A percentile compares a stretch with the other conserved stretches of the same genome.
Evolutionary conservation across 2,329 filamentous ascomycete species (phyloP).

Genomic region (Colletotrichum acutatum): DNA sequence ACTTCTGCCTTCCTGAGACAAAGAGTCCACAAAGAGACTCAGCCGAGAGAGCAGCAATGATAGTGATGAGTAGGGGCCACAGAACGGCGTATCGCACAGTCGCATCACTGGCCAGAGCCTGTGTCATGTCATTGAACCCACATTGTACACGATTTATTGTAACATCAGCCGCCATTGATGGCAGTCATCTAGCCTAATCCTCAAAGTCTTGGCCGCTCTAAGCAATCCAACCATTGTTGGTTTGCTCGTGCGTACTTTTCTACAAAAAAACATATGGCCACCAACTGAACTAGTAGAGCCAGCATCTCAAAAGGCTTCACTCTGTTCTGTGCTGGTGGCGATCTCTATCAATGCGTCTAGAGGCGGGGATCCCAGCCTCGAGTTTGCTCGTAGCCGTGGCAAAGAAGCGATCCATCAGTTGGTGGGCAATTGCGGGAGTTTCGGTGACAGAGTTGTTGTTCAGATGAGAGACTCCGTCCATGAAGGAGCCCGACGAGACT

Average conservation of each 20-base stretch:
- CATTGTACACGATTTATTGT: background rate
- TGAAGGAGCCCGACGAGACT: constrained; percentile 25
- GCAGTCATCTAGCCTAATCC: constrained; percentile 7
- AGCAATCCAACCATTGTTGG: background rate
- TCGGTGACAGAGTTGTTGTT: constrained; percentile 25
- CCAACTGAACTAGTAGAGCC: background rate
- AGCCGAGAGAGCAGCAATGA: too few species aligned
- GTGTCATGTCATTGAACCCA: too few species aligned
- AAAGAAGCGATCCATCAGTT: constrained; percentile 22
- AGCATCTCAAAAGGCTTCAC: background rate
- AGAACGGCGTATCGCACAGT: too few species aligned
- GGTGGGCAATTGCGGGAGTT: constrained; percentile 25
- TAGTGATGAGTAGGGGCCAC: too few species aligned
- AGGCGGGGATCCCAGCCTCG: background rate
- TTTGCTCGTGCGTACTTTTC: background rate
- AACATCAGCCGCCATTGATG: constrained; percentile 6
- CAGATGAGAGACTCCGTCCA: constrained; percentile 17
- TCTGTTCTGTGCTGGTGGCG: background rate
- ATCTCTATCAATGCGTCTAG: background rate
- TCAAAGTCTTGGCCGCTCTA: background rate
- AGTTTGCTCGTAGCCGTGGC: constrained; percentile 1
- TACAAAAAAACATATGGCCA: background rate
- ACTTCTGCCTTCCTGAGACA: too few species aligned
- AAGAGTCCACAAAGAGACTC: too few species aligned
- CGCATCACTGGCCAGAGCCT: too few species aligned